Evolutionary conservation across 108 stramenopile genomes (phyloP).

Genomic region (Nannochloropsis salina): DNA sequence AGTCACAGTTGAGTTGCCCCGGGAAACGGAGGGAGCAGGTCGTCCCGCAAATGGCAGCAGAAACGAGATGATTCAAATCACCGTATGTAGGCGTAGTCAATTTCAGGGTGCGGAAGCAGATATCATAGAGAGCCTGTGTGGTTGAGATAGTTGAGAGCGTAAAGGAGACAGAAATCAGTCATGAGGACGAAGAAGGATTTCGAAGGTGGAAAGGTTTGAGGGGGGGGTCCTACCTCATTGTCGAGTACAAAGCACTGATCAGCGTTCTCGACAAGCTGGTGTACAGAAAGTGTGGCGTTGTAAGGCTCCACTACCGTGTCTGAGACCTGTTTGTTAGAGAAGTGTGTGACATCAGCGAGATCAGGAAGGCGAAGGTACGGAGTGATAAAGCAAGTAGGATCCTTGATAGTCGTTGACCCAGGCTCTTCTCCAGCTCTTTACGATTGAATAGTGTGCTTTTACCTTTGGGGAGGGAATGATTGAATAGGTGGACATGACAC

Average conservation of each 20-base stretch:
- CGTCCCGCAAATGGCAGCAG: constrained; percentile 83
- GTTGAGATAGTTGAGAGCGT: neutral
- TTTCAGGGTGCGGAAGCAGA: constrained; percentile 58
- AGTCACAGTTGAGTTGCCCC: constrained; percentile 96
- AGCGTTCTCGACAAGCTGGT: constrained; percentile 94
- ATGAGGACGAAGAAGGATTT: neutral
- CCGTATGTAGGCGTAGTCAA: constrained; percentile 56
- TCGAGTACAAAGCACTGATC: constrained; percentile 92
- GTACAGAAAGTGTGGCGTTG: constrained; percentile 93
- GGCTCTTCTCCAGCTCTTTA: too few relatives aligned
- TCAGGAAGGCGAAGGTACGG: neutral
- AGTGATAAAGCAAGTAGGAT: neutral
- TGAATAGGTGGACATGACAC: constrained; percentile 76
- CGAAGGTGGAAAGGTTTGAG: neutral
- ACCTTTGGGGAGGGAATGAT: constrained; percentile 82
- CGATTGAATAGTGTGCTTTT: neutral
- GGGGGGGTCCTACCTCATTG: constrained; percentile 60
- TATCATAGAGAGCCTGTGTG: constrained; percentile 72
- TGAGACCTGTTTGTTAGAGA: constrained; percentile 52
- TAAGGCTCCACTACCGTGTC: constrained; percentile 94
- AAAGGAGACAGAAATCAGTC: neutral
- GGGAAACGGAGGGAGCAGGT: constrained; percentile 95
- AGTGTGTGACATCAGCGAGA: neutral
- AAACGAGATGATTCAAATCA: constrained; percentile 90
- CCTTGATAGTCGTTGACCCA: neutral